phyloP scores from a whole-genome alignment of 352 stramenopile genomes.

The Phytophthora pisi region DNA sequence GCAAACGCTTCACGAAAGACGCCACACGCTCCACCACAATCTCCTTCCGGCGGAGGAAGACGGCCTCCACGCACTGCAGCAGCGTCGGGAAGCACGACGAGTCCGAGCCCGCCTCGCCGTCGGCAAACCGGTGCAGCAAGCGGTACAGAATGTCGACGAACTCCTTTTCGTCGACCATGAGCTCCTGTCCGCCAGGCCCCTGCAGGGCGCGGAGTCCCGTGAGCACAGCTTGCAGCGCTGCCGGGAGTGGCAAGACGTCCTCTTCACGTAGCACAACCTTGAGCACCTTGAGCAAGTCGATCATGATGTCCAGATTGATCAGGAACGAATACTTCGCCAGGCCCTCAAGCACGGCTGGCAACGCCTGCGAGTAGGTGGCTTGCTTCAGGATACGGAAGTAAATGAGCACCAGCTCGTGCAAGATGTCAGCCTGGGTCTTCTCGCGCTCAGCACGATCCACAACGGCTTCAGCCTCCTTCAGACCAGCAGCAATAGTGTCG shows the following conservation, averaged over 20 bases:
- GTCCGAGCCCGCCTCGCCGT: slow-evolving; percentile 54
- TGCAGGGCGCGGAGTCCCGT: slow-evolving; percentile 94
- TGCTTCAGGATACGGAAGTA: slow-evolving; percentile 98
- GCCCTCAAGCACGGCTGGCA: slow-evolving; percentile 93
- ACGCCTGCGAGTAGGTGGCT: slow-evolving; percentile 82
- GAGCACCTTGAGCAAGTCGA: slow-evolving; percentile 95
- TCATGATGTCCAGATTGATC: slow-evolving; percentile 98
- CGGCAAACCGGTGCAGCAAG: slow-evolving; percentile 76
- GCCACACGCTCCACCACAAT: slow-evolving; percentile 93
- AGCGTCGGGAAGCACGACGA: slow-evolving; percentile 70
- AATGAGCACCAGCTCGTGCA: slow-evolving; percentile 95
- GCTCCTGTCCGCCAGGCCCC: slow-evolving; percentile 91
- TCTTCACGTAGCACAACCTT: slow-evolving; percentile 91
- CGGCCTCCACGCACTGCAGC: slow-evolving; percentile 91
- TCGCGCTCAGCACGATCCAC: slow-evolving; percentile 93
- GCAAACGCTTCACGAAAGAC: slow-evolving; percentile 95
- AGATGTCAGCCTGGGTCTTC: slow-evolving; percentile 94
- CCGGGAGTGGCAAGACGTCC: slow-evolving; percentile 66
- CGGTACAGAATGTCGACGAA: slow-evolving; percentile 96
- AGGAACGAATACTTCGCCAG: slow-evolving; percentile 96
- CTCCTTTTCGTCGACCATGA: slow-evolving; percentile 97
- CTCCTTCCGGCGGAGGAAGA: slow-evolving; percentile 95
- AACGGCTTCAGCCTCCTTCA: slow-evolving; percentile 95
- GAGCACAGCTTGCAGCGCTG: slow-evolving; percentile 87
- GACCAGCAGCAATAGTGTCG: slow-evolving; percentile 88